Conservation (phyloP, 495 filamentous ascomycete genomes). For the Penicillium paradoxum region DNA sequence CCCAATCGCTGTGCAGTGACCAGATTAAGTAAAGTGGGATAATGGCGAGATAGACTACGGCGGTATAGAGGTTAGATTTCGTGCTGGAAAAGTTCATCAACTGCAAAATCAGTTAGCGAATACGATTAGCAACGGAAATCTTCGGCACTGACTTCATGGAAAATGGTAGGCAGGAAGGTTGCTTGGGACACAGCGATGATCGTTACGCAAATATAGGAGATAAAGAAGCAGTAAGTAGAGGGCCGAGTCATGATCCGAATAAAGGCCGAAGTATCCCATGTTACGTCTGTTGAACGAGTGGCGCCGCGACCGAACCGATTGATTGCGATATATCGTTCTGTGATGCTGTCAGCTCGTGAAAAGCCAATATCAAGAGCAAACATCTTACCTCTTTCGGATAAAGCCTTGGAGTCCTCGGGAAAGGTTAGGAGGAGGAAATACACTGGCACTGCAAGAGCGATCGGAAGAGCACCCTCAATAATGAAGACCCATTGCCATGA, state of each 20-base stretch:
- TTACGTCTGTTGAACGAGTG: neutral
- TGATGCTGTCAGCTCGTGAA: neutral
- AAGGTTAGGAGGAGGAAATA: neutral
- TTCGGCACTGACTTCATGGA: neutral
- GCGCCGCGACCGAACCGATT: neutral
- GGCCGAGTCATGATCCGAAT: neutral
- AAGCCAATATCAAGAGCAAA: too few species aligned
- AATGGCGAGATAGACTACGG: neutral
- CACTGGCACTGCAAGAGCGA: neutral
- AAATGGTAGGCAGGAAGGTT: neutral
- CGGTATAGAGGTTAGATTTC: neutral
- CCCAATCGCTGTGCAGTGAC: neutral
- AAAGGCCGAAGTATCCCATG: neutral
- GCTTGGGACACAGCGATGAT: neutral
- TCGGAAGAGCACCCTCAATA: neutral
- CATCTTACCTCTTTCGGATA: neutral
- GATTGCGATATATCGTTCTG: neutral
- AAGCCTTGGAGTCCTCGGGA: neutral
- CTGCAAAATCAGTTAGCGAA: neutral
- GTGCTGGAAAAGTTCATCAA: neutral
- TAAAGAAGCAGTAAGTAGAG: neutral
- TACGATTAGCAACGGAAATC: neutral
- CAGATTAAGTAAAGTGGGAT: neutral
- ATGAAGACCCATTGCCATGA: neutral
- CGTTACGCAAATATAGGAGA: neutral